Evolutionary conservation across 768 basidiomycete genomes (phyloP), one percentile per base, ranked within the genome.

Genomic region (Mycena sanguinolenta): DNA sequence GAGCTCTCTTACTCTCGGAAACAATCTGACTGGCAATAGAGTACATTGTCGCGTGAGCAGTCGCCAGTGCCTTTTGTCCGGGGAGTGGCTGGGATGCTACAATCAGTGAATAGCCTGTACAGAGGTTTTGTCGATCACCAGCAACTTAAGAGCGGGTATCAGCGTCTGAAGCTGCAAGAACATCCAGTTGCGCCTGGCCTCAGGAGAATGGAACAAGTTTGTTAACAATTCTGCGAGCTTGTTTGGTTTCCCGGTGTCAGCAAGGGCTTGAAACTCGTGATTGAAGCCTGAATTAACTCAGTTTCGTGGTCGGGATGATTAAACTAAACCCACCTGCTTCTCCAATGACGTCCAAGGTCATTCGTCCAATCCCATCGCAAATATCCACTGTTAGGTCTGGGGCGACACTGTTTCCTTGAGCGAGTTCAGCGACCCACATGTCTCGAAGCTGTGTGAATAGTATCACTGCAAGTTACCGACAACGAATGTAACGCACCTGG

Each of bases 301-400:
- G 27, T 8, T 10, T 27, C 0, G 8, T 16, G 25, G 16, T 1
- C 1, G 30, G 5, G 27, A 28, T 2, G 32, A 30, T 39, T 7
- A 6, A 4, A 28, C 16, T 2, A 53, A 13, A 27, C 72, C 1
- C 30, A 84, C 83, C 84, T 44, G 84, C 76, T 28, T 82, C 77
- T 12, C 84, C 84, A 28, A 85, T 85, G 28, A 85, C 76, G 44
- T 85, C 84, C 21, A 85, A 75, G 0, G 84, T 84, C 71, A 76
- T 75, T 63, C 74, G 78, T 64, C 73, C 76, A n/a, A 85, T 61
- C 79, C 83, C 82, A 0, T 74, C 67, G 14, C 77, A 65, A 12
- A 80, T 73, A 49, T 85, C 79, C 9, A 83, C n/a, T n/a, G n/a
- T 72, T 12, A 74, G 36, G 14, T 14, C 36, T n/a, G 72, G 28